phyloP scores from a whole-genome alignment of 805 yeast genomes.

The Geotrichum ghanense region DNA sequence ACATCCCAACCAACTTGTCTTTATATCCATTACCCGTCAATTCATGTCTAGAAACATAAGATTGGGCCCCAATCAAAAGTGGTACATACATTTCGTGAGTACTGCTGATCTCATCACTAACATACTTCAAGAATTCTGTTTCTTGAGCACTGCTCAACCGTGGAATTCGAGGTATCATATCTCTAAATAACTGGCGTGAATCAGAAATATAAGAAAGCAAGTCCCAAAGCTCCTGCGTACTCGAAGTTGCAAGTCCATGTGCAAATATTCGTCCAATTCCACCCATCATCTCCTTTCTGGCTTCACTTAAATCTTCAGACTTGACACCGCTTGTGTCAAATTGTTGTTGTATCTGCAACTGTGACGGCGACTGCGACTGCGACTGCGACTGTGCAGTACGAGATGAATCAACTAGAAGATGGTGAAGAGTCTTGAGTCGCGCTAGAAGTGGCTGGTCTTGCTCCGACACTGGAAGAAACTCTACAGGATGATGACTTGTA shows the following conservation, averaged over 20 bases:
- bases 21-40: no score
- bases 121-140: background rate
- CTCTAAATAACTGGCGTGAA: no score
- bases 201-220: background rate
- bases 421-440: constrained; percentile 9
- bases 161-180: no score
- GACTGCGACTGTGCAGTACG: no score
- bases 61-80: background rate
- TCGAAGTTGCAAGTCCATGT: background rate
- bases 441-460: constrained; percentile 9
- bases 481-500: constrained; percentile 8
- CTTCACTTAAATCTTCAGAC: no score
- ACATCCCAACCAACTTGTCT: no score
- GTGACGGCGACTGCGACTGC: no score
- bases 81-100: background rate
- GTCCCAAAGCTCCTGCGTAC: background rate
- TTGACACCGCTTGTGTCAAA: no score
- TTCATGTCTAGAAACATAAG: no score
- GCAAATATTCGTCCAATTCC: background rate
- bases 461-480: constrained; percentile 13
- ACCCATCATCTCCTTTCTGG: background rate
- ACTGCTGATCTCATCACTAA: background rate
- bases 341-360: no score
- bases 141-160: background rate
- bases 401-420: no score